phyloP scores from a whole-genome alignment of 2,329 filamentous ascomycete genomes.

The Paraphaeosphaeria sporulosa region DNA sequence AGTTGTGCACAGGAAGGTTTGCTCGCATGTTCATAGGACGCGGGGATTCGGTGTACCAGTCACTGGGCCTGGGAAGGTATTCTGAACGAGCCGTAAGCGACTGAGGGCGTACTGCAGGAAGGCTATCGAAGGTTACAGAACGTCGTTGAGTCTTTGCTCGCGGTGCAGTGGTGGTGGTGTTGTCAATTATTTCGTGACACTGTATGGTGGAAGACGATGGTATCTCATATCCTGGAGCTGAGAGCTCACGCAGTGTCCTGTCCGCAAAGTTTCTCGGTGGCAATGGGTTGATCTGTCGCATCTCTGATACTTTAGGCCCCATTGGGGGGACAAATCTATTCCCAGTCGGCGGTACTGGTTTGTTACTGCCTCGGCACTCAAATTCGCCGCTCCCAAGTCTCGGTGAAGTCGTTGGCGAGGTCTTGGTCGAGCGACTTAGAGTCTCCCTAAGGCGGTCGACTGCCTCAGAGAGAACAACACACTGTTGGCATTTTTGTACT shows the following conservation, averaged over 20 bases:
- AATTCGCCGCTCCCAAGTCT: not conserved
- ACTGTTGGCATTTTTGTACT: not conserved
- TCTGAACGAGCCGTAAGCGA: not conserved
- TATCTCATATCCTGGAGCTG: not conserved
- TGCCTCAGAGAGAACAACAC: slow-evolving; percentile 6
- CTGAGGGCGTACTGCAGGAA: not conserved
- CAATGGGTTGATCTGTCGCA: slow-evolving; percentile 8
- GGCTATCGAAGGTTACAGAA: slow-evolving; percentile 13
- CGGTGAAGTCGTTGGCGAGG: slow-evolving; percentile 7
- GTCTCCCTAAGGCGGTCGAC: slow-evolving; percentile 3
- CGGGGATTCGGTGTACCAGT: not conserved
- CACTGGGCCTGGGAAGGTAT: not conserved
- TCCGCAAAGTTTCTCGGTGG: not conserved
- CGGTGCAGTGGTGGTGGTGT: not conserved
- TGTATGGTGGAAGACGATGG: not conserved
- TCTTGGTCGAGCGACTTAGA: not conserved
- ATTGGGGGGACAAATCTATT: not conserved
- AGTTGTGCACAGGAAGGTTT: not conserved
- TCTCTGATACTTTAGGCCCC: slow-evolving; percentile 1
- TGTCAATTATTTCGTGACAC: not conserved
- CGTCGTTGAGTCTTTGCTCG: slow-evolving; percentile 3
- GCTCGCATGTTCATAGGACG: not conserved
- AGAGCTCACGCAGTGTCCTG: not conserved
- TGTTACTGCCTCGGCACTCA: no score
- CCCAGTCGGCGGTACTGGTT: not conserved